Conservation (phyloP, 2,329 filamentous ascomycete genomes). For the Akanthomyces uredinophilus region DNA sequence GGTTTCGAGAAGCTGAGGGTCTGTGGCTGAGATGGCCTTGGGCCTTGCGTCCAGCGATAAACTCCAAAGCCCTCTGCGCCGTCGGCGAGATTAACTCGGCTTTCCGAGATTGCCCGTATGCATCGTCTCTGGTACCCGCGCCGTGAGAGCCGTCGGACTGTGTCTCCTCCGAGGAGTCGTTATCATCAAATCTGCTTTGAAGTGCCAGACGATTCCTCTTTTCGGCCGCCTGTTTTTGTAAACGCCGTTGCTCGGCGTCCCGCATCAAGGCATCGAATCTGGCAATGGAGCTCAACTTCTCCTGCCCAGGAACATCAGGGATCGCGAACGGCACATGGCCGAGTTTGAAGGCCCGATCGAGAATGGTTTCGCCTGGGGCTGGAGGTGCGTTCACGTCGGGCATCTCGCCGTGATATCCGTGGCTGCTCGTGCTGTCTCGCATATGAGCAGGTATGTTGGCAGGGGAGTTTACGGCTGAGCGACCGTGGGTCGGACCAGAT, state of each 20-base stretch:
- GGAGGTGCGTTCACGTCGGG: conserved; percentile 47
- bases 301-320: conserved; percentile 48
- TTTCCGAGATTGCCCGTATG: conserved; percentile 25
- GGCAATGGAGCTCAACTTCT: conserved; percentile 59
- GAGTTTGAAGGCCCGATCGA: conserved; percentile 63
- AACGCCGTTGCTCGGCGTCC: conserved; percentile 49
- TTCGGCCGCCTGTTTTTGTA: conserved; percentile 33
- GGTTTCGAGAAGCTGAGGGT: conserved; percentile 27
- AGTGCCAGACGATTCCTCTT: conserved; percentile 30
- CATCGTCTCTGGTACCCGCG: conserved; percentile 37
- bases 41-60: conserved; percentile 42
- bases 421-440: conserved; percentile 51
- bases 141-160: conserved; percentile 35
- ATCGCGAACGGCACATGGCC: conserved; percentile 58
- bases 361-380: conserved; percentile 56
- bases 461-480: conserved; percentile 53
- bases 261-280: conserved; percentile 63
- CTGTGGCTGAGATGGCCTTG: conserved; percentile 27
- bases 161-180: conserved; percentile 40
- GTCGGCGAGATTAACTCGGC: conserved; percentile 37
- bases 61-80: conserved; percentile 46
- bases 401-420: conserved; percentile 34
- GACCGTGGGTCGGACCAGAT: conserved; percentile 55
- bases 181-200: conserved; percentile 48
- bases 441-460: conserved; percentile 47